A percentile compares a stretch with the other conserved stretches of the same genome.
These are phyloP conservation scores for Trypanosoma melophagium DNA, from an alignment of 208 protist genomes.

Conservation along the genomic window DNA sequence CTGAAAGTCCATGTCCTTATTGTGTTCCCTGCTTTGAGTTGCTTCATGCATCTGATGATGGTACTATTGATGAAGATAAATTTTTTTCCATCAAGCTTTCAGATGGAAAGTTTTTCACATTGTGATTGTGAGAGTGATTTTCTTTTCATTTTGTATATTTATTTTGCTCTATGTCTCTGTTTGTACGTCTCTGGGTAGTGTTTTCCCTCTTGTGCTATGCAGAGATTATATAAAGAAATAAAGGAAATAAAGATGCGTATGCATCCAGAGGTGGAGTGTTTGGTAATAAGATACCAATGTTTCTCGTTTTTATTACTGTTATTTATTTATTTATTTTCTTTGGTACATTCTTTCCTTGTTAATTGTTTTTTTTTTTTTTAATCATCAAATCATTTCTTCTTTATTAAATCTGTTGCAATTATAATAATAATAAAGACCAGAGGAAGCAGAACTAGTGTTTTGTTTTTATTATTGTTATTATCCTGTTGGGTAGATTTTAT, in stretches of 20 bases:
- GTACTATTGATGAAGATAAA: constrained; percentile 25
- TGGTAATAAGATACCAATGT: too few species aligned
- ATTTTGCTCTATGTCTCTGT: background rate
- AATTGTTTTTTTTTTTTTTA: background rate
- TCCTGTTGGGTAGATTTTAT: background rate
- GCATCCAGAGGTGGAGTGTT: too few species aligned
- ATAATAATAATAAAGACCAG: too few species aligned
- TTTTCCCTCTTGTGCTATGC: too few species aligned
- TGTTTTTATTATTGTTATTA: background rate
- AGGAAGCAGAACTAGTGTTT: too few species aligned
- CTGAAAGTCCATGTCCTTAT: constrained; percentile 66
- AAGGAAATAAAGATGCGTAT: too few species aligned
- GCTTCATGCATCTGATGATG: constrained; percentile 58
- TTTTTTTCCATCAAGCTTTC: constrained; percentile 20
- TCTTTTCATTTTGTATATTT: constrained; percentile 20
- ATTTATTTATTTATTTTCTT: background rate
- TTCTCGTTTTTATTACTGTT: too few species aligned
- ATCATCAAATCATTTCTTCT: too few species aligned
- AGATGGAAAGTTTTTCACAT: constrained; percentile 23
- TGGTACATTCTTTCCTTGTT: constrained; percentile 1
- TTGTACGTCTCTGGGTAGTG: too few species aligned
- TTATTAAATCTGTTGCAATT: too few species aligned
- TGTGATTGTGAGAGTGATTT: background rate
- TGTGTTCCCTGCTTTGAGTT: constrained; percentile 72
- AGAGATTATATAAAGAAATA: too few species aligned